Percentiles rank a stretch among this genome's conserved stretches.
Evolutionary conservation across 2,329 filamentous ascomycete species (phyloP).

Genomic region (Lasiodiplodia sp.): DNA sequence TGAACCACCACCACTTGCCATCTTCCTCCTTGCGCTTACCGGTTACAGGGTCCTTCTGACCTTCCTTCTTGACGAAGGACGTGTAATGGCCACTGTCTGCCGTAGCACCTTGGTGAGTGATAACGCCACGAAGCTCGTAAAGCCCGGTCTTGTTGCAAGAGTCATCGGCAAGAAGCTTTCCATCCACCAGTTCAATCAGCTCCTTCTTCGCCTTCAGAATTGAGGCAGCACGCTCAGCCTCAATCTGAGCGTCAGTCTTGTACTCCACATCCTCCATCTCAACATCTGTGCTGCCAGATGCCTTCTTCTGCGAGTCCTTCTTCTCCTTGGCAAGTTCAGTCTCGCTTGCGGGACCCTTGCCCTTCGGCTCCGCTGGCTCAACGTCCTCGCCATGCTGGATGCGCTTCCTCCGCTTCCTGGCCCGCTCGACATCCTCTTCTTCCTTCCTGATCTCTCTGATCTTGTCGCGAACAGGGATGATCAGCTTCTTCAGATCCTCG

Average conservation of each 20-base stretch:
- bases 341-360: slow-evolving; percentile 53
- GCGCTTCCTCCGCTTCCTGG: slow-evolving; percentile 89
- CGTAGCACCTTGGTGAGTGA: slow-evolving; percentile 95
- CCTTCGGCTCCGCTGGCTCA: slow-evolving; percentile 53
- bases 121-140: slow-evolving; percentile 91
- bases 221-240: slow-evolving; percentile 80
- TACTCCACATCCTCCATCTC: slow-evolving; percentile 76
- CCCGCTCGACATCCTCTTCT: slow-evolving; percentile 88
- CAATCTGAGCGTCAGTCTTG: slow-evolving; percentile 94
- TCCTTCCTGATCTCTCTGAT: slow-evolving; percentile 95
- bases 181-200: slow-evolving; percentile 77
- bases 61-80: slow-evolving; percentile 93
- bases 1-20: slow-evolving; percentile 99
- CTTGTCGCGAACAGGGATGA: slow-evolving; percentile 94
- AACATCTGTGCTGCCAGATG: slow-evolving; percentile 69
- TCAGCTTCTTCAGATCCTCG: slow-evolving; percentile 80
- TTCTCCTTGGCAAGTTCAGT: slow-evolving; percentile 50
- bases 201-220: slow-evolving; percentile 87
- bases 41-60: slow-evolving; percentile 73
- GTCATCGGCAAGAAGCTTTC: slow-evolving; percentile 76
- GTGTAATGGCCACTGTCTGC: slow-evolving; percentile 99
- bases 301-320: slow-evolving; percentile 54
- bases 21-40: slow-evolving; percentile 83
- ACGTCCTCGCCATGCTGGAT: slow-evolving; percentile 61
- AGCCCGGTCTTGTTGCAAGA: slow-evolving; percentile 92